A percentile compares a stretch with the other conserved stretches of the same genome.
Conservation (phyloP, 2,329 filamentous ascomycete genomes). For the Talaromyces sp. region DNA sequence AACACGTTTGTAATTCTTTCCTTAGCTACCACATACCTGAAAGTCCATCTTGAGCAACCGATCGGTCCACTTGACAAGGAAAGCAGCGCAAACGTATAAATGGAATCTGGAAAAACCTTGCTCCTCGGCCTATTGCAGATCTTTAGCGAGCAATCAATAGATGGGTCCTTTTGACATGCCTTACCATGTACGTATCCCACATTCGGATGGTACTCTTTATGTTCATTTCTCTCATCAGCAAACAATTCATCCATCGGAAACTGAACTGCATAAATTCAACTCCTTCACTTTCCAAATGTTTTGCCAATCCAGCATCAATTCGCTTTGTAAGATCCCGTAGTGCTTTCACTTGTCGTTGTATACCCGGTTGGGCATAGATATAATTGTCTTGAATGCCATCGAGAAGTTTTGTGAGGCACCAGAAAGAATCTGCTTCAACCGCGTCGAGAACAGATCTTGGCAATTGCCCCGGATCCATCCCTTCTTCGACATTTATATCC, state of each 20-base stretch:
- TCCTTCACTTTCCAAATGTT: slow-evolving; percentile 82
- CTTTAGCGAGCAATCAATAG: slow-evolving; percentile 20
- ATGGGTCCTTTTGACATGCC: background rate
- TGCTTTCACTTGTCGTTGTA: slow-evolving; percentile 86
- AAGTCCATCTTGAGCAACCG: slow-evolving; percentile 97
- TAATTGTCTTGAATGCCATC: slow-evolving; percentile 99
- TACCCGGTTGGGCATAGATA: slow-evolving; percentile 94
- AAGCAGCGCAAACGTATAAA: slow-evolving; percentile 95
- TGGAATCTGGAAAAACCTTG: slow-evolving; percentile 98
- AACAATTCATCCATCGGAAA: slow-evolving; percentile 99
- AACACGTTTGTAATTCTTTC: background rate
- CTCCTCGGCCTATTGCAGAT: slow-evolving; percentile 72
- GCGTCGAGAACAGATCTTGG: slow-evolving; percentile 88
- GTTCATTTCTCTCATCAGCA: slow-evolving; percentile 95
- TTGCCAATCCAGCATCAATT: slow-evolving; percentile 79
- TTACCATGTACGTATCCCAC: slow-evolving; percentile 99
- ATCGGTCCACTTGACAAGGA: slow-evolving; percentile 96
- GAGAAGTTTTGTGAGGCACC: slow-evolving; percentile 96
- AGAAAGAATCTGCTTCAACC: slow-evolving; percentile 96
- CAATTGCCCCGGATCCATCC: slow-evolving; percentile 94
- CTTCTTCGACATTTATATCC: slow-evolving; percentile 84
- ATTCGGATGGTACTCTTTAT: slow-evolving; percentile 96
- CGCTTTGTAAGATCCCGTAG: slow-evolving; percentile 84
- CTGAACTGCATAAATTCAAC: slow-evolving; percentile 99
- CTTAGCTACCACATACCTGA: slow-evolving; percentile 37